Evolutionary conservation across 2,329 filamentous ascomycete genomes (phyloP), one percentile per base, ranked within the genome.

Genomic region (Ceratocystis smalleyi): DNA sequence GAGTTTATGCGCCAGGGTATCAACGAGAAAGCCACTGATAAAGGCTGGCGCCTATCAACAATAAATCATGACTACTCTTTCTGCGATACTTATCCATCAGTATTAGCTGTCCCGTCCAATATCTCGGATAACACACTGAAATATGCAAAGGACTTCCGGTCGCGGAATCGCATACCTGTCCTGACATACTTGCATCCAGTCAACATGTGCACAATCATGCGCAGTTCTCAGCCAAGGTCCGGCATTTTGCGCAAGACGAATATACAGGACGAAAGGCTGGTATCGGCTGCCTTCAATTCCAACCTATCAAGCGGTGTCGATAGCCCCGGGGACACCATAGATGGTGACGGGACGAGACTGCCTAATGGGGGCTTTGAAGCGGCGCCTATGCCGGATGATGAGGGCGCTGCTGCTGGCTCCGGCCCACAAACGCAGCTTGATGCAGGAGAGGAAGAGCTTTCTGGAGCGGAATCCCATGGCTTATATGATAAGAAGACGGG

Each of bases 41-140:
- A 82, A 69, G 88, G 88, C 32, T 99, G 94, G 94, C 85, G 94
- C 67, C 83, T 99, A 72, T 91, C 90, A 7, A 83, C 83, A 62
- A 91, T 99, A 76, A 99, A 99, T 74, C 78, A 83, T 62, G 89
- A 96, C 74, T 97, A 96, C 72, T 79, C 78, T 68, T 97, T 96
- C 71, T 96, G 91, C 62, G 87, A 91, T 30, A 97, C 94, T 2
- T 99, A 99, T 73, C 94, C 94, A 12, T 84, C 85, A 2, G 73
- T 95, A 59, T 79, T 99, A 27, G 87, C 87, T 10, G 91, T 99
- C 19, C 94, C 94, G 24, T 84, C 86, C 27, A 84, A 83, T 66
- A 95, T 99, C 69, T 97, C 92, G n/a, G 94, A 99, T 74, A 96
- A 94, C 71, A 91, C 92, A 59, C 82, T 99, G 61, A 96, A 96